Conservation (phyloP, 805 yeast species). For the Danielia reshetovae region DNA sequence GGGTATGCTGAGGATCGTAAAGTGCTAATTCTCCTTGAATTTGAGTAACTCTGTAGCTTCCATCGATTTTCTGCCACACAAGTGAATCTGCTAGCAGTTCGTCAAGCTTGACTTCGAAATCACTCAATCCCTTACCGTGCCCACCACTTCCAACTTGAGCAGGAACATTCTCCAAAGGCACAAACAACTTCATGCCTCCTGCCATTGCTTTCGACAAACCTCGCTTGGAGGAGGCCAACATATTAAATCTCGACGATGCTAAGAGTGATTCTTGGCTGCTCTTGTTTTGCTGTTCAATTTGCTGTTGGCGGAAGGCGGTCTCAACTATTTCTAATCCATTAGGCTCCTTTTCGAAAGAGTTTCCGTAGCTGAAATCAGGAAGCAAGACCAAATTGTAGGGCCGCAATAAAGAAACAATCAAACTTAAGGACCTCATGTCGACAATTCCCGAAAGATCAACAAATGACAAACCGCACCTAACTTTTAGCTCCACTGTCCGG, state of each 20-base stretch:
- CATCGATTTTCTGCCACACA: constrained; percentile 81
- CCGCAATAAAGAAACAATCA: constrained; percentile 73
- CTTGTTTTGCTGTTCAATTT: constrained; percentile 22
- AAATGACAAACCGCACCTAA: constrained; percentile 69
- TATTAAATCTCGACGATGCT: constrained; percentile 25
- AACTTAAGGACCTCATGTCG: constrained; percentile 74
- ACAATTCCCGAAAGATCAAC: constrained; percentile 83
- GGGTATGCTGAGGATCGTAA: constrained; percentile 15
- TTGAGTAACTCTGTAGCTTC: constrained; percentile 79
- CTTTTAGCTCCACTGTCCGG: constrained; percentile 29
- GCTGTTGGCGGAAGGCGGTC: constrained; percentile 28
- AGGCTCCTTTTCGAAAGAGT: constrained; percentile 14
- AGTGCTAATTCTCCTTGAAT: constrained; percentile 63
- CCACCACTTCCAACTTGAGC: constrained; percentile 47
- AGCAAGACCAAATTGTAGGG: constrained; percentile 68
- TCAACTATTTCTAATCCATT: constrained; percentile 28
- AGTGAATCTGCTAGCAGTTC: constrained; percentile 56
- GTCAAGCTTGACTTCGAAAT: constrained; percentile 64
- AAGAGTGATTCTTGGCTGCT: constrained; percentile 16
- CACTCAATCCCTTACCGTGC: constrained; percentile 31
- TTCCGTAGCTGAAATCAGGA: constrained; percentile 38
- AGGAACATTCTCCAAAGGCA: constrained; percentile 34
- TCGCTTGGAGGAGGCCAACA: constrained; percentile 29
- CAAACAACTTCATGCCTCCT: constrained; percentile 27
- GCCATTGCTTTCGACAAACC: constrained; percentile 19